Evolutionary conservation across 2,329 filamentous ascomycete genomes (phyloP), one percentile per base, ranked within the genome.

Genomic region (Trichophyton schoenleinii): DNA sequence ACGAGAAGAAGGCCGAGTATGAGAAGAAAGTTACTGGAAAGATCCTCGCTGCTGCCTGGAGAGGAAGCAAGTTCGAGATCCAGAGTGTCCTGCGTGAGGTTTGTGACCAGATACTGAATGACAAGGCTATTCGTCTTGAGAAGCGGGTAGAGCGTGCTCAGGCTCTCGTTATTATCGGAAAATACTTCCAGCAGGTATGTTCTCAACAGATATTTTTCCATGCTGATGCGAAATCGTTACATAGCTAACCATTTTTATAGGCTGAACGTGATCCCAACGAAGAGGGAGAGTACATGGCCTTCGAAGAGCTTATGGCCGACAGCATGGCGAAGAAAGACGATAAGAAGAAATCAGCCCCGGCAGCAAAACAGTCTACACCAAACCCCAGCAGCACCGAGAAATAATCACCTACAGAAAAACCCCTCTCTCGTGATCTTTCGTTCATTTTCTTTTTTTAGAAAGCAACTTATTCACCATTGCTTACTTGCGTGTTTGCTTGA

Each of bases 241-340:
- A 38, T 25, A 63, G 48, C 65, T 67, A 63, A 67, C 59, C 25
- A 60, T 59, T 6, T 46, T 42, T 15, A 22, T 67, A 96, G 91
- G 89, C 92, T 46, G 83, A 88, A 73, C 86, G 94, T 64, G 87
- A 92, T 60, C 87, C 92, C 48, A 94, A 99, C 66, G 94, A 99
- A 78, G 94, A 99, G 75, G 92, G 94, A 66, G 94, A 97, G 70
- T 97, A 95, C 76, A 95, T 99, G 84, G 91, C 92, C 15, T 99
- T 99, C 68, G 94, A 99, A 74, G 91, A 97, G 75, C 85, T 99
- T 61, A 95, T 99, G 74, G 91, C 94, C 58, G 94, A 99, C 73
- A 92, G 92, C 3, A 91, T 91, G 62, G 87, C 91, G 60, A 97
- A 97, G 82, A 96, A 96, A 77, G 90, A 92, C 69, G 84, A 88